Conservation (phyloP, 441 rosid genomes). For the Adansonia madagascariensis region DNA sequence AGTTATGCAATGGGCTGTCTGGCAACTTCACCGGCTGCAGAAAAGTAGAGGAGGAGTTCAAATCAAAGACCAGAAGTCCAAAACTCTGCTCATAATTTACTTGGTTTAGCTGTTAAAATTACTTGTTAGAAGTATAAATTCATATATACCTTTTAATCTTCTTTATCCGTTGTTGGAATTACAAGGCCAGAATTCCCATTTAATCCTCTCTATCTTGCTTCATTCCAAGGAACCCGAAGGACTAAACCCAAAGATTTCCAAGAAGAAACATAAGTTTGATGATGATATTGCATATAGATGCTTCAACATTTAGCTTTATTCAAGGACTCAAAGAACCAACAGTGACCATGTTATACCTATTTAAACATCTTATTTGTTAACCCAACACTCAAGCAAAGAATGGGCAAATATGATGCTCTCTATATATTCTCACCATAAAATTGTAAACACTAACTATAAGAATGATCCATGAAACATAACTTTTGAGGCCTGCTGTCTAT, state of each 20-base stretch:
- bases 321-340: not conserved
- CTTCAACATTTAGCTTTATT: not conserved
- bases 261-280: not conserved
- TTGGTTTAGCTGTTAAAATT: not conserved
- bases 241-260: not conserved
- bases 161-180: not conserved
- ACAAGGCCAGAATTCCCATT: no score
- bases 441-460: not conserved
- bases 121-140: not conserved
- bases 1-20: slow-evolving; percentile 82
- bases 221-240: not conserved
- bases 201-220: not conserved
- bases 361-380: not conserved
- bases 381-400: not conserved
- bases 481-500: not conserved
- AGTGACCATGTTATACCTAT: not conserved
- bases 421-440: not conserved
- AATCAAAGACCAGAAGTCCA: slow-evolving; percentile 18
- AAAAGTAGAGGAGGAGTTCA: slow-evolving; percentile 30
- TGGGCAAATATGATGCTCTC: not conserved
- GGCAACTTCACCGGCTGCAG: slow-evolving; percentile 89
- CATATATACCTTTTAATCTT: not conserved
- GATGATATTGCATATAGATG: not conserved
- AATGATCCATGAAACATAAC: not conserved
- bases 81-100: not conserved